Base-by-base conservation (phyloP, 2,329 filamentous ascomycete species). In the Stemphylium vesicarium region DNA sequence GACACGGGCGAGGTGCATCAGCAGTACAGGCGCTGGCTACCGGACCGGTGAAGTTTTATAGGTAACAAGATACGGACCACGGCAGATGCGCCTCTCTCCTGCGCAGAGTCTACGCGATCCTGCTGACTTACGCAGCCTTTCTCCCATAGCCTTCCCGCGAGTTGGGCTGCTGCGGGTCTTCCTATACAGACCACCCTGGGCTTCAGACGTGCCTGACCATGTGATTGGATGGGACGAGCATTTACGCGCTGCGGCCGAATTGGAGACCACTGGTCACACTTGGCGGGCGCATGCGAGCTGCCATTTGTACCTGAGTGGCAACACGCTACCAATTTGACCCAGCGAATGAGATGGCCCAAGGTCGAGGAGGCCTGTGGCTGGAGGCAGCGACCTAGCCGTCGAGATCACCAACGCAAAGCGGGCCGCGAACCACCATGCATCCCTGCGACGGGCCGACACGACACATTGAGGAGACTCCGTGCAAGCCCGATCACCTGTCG, bases 161-260 rank as follows among this genome's bases (percentile, higher is more conserved):
- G 62, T 68, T 65, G 68, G 63, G 64, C 66, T 63, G 55, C 60
- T 41, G 62, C 60, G 59, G 56, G 53, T 57, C 64, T 56, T 26
- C 38, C 47, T 48, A 38, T 44, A 50, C 55, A 44, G 29, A 53
- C 32, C 56, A 54, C 51, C 37, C 46, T 39, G 46, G 56, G 57
- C 59, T 57, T 57, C 60, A 56, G 57, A 63, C 41, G 60, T 56
- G 56, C 57, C 59, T 53, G 46, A 32, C 4, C 49, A 32, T 61
- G 51, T 69, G 53, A 71, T 71, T 71, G 69, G 67, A 11, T 42
- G 18, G 12, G 43, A 26, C 20, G 20, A 52, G 38, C 42, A 45
- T 61, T 59, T 71, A 72, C 66, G 66, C 70, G 68, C 71, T 60
- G 65, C 61, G 70, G 60, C 70, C 70, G 66, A 57, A 57, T 64